phyloP scores from a whole-genome alignment of 805 yeast genomes.

The Danielia reshetovae region DNA sequence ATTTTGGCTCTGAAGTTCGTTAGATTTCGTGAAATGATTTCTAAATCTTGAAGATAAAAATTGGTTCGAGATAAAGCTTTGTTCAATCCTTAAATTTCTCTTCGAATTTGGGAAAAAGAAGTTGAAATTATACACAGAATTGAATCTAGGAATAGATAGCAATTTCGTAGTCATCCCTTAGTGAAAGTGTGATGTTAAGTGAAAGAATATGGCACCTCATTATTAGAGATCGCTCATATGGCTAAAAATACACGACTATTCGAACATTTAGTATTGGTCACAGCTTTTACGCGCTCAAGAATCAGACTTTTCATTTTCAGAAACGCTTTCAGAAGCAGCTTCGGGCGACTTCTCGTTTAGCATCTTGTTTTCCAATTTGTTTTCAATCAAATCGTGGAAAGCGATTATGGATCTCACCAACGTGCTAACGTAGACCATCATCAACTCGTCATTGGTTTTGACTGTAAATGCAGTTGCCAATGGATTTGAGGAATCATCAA shows the following conservation, averaged over 20 bases:
- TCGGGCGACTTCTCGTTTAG: slow-evolving; percentile 26
- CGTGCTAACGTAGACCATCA: slow-evolving; percentile 87
- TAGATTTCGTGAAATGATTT: slow-evolving; percentile 1
- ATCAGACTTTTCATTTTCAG: not conserved
- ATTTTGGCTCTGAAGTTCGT: not conserved
- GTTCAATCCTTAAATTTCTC: slow-evolving; percentile 24
- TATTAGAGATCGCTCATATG: not conserved
- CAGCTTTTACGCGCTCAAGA: not conserved
- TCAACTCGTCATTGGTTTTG: slow-evolving; percentile 93
- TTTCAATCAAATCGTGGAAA: slow-evolving; percentile 94
- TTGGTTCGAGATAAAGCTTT: slow-evolving; percentile 34
- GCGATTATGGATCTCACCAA: slow-evolving; percentile 93
- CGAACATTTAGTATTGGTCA: not conserved
- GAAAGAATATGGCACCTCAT: not conserved
- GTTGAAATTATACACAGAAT: slow-evolving; percentile 24
- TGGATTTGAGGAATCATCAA: slow-evolving; percentile 38
- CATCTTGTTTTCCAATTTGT: slow-evolving; percentile 75
- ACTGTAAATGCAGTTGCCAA: slow-evolving; percentile 79
- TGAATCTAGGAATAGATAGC: slow-evolving; percentile 18
- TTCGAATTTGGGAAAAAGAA: slow-evolving; percentile 36
- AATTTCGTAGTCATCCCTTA: slow-evolving; percentile 16
- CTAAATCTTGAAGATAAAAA: slow-evolving; percentile 12
- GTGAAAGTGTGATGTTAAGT: not conserved
- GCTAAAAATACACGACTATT: slow-evolving; percentile 13
- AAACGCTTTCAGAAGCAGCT: slow-evolving; percentile 3